A percentile compares a stretch with the other conserved stretches of the same genome.
Conservation (phyloP, 2,329 filamentous ascomycete species). For the Albophoma yamanashiensis region DNA sequence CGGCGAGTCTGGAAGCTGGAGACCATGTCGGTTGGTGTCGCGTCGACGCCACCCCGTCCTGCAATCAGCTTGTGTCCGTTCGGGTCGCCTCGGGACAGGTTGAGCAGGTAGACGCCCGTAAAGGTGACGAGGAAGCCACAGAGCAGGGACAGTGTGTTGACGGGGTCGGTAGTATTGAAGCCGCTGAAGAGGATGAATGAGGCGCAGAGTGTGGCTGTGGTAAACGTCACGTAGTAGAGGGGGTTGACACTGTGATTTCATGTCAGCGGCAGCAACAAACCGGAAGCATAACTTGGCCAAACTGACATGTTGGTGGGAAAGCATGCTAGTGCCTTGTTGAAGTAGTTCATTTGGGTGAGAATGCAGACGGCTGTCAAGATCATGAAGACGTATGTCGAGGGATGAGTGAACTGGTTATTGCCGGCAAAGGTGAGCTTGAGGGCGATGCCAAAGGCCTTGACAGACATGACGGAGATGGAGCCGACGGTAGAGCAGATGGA, state of each 20-base stretch:
- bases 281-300: background rate
- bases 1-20: constrained; percentile 81
- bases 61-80: constrained; percentile 60
- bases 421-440: constrained; percentile 88
- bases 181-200: constrained; percentile 94
- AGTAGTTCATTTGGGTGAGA: constrained; percentile 99
- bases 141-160: constrained; percentile 86
- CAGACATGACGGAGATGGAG: constrained; percentile 96
- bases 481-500: constrained; percentile 97
- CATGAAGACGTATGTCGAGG: constrained; percentile 94
- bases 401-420: constrained; percentile 89
- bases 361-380: constrained; percentile 92
- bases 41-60: constrained; percentile 55
- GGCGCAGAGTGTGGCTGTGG: constrained; percentile 83
- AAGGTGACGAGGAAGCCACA: constrained; percentile 94
- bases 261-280: constrained; percentile 4
- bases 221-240: constrained; percentile 96
- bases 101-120: constrained; percentile 88
- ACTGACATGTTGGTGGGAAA: constrained; percentile 95
- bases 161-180: constrained; percentile 87
- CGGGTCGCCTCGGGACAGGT: constrained; percentile 87
- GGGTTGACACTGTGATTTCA: constrained; percentile 69
- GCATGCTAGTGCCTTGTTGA: constrained; percentile 95
- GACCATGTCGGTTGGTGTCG: constrained; percentile 83
- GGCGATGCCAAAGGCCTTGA: constrained; percentile 97